Conservation (phyloP, 1,284 basidiomycete species). For the Austroboletus novae-zelandiae region DNA sequence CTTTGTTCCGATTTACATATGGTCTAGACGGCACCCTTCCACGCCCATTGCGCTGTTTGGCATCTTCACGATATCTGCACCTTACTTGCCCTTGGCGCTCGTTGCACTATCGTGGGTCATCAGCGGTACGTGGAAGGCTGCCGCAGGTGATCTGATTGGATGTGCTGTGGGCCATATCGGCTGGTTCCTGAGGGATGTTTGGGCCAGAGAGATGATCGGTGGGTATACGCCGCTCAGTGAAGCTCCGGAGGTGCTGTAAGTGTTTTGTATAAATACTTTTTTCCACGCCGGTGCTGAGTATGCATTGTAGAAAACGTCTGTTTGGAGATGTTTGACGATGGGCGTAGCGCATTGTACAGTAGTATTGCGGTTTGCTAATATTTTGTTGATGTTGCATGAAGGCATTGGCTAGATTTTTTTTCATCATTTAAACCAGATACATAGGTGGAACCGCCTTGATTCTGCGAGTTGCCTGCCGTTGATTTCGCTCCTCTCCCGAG, state of each 20-base stretch:
- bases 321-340: constrained; percentile 53
- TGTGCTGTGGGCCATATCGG: constrained; percentile 89
- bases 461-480: not conserved
- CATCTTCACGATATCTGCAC: constrained; percentile 90
- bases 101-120: constrained; percentile 90
- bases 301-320: constrained; percentile 51
- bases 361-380: constrained; percentile 1
- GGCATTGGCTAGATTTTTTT: not conserved
- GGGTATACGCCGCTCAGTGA: constrained; percentile 74
- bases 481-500: too few species aligned
- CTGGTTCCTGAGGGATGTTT: constrained; percentile 93
- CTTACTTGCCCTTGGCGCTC: constrained; percentile 90
- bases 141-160: constrained; percentile 82
- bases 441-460: not conserved
- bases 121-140: constrained; percentile 83
- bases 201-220: constrained; percentile 89
- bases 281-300: not conserved
- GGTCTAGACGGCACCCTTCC: constrained; percentile 91
- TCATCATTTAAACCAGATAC: not conserved
- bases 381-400: not conserved
- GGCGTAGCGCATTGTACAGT: constrained; percentile 10
- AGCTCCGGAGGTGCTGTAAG: constrained; percentile 79
- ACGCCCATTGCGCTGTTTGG: constrained; percentile 96
- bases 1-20: constrained; percentile 94
- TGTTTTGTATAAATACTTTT: constrained; percentile 20